Evolutionary conservation across 306 rosid genomes (phyloP).

Genomic region (Quercus berberidifolia): DNA sequence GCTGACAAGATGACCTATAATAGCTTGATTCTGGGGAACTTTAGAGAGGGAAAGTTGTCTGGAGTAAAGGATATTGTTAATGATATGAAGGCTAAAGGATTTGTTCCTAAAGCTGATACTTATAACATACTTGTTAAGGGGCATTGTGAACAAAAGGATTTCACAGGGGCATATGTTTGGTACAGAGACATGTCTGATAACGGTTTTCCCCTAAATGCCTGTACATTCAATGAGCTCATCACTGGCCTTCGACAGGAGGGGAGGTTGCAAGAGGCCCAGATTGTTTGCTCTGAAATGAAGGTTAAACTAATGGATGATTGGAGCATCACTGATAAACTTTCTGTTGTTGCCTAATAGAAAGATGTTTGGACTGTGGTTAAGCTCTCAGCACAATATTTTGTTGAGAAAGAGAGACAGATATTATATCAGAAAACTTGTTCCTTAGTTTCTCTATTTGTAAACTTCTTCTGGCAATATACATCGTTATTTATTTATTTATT

Average conservation of each 20-base stretch:
- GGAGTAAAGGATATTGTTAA: conserved; percentile 48
- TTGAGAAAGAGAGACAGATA: not conserved
- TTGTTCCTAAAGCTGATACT: conserved; percentile 64
- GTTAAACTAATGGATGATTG: conserved; percentile 32
- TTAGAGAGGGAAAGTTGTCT: conserved; percentile 43
- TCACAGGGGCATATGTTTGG: conserved; percentile 65
- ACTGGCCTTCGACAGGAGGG: conserved; percentile 59
- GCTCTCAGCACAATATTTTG: not conserved
- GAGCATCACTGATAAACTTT: conserved; percentile 12
- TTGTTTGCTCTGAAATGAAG: conserved; percentile 50
- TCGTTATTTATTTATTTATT: no score
- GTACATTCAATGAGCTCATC: conserved; percentile 41
- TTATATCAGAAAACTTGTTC: no score
- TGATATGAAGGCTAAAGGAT: conserved; percentile 72
- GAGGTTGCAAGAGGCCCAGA: conserved; percentile 59
- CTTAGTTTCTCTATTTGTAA: not conserved
- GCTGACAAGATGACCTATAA: conserved; percentile 76
- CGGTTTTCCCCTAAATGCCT: conserved; percentile 35
- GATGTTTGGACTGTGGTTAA: not conserved
- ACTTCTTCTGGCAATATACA: not conserved
- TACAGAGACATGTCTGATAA: conserved; percentile 57
- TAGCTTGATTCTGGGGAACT: conserved; percentile 64
- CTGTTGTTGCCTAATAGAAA: conserved; percentile 12
- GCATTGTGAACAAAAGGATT: conserved; percentile 56
- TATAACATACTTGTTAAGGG: conserved; percentile 71